Evolutionary conservation across 1,139 yeast genomes (phyloP).

Genomic region (Sugiyamaella grinbergsii): DNA sequence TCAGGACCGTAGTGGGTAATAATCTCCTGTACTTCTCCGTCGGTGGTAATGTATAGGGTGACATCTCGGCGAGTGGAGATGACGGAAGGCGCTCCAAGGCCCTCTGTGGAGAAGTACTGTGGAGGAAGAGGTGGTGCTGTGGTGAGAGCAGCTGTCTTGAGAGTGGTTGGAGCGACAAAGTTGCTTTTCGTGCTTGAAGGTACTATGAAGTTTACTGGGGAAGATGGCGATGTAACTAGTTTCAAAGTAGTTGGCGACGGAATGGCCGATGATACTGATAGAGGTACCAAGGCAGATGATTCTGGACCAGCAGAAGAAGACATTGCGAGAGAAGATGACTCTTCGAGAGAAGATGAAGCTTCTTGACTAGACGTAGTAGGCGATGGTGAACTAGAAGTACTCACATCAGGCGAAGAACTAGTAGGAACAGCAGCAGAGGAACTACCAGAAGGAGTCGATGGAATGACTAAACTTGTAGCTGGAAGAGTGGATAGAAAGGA

Average conservation of each 20-base stretch:
- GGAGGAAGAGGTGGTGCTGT: slow-evolving; percentile 8
- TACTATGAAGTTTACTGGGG: not conserved
- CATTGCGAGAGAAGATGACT: slow-evolving; percentile 13
- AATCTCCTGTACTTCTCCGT: slow-evolving; percentile 19
- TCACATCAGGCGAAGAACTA: not conserved
- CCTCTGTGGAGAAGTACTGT: slow-evolving; percentile 5
- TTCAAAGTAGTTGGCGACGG: slow-evolving; percentile 15
- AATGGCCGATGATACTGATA: slow-evolving; percentile 16
- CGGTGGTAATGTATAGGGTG: slow-evolving; percentile 15
- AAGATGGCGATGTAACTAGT: not conserved
- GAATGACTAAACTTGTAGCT: not conserved
- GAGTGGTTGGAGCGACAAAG: slow-evolving; percentile 12
- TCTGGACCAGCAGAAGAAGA: slow-evolving; percentile 16
- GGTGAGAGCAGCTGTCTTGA: not conserved
- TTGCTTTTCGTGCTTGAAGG: not conserved
- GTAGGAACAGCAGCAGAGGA: slow-evolving; percentile 7
- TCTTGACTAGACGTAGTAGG: slow-evolving; percentile 14
- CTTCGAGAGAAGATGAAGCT: slow-evolving; percentile 15
- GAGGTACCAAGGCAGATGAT: slow-evolving; percentile 1
- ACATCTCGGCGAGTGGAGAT: slow-evolving; percentile 7
- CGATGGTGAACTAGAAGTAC: slow-evolving; percentile 17
- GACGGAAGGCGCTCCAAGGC: slow-evolving; percentile 4
- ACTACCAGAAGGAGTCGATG: slow-evolving; percentile 5
- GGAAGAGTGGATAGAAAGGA: slow-evolving; percentile 12
- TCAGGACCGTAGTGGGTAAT: slow-evolving; percentile 19